Evolutionary conservation across 306 rosid species (phyloP).

Genomic region (Lotus japonicus): DNA sequence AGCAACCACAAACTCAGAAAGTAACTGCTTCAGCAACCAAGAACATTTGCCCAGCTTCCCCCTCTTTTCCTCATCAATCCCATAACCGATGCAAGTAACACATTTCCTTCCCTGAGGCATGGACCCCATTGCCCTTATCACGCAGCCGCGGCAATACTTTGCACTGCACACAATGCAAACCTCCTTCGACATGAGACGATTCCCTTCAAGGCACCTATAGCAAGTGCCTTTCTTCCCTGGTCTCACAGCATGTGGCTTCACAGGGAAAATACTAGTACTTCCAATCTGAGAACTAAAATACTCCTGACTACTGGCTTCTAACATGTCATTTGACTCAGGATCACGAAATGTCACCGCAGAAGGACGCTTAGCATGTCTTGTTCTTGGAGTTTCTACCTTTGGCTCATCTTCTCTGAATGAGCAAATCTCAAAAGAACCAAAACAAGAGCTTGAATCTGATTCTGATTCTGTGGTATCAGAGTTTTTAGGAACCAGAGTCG

Average conservation of each 20-base stretch:
- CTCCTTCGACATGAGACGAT: slow-evolving; percentile 54
- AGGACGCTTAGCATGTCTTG: slow-evolving; percentile 44
- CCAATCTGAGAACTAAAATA: slow-evolving; percentile 20
- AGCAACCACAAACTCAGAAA: slow-evolving; percentile 38
- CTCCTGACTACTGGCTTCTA: slow-evolving; percentile 12
- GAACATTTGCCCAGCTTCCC: slow-evolving; percentile 50
- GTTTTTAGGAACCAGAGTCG: neutral
- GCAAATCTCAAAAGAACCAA: slow-evolving; percentile 45
- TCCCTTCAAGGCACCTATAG: slow-evolving; percentile 57
- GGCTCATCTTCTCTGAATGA: slow-evolving; percentile 38
- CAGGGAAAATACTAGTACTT: slow-evolving; percentile 16
- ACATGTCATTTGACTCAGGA: slow-evolving; percentile 29
- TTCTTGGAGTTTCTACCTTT: neutral
- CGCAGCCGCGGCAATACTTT: slow-evolving; percentile 22
- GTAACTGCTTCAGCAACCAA: slow-evolving; percentile 48
- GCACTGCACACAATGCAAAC: slow-evolving; percentile 48
- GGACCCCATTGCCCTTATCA: slow-evolving; percentile 74
- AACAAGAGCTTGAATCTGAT: slow-evolving; percentile 37
- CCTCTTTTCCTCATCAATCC: slow-evolving; percentile 57
- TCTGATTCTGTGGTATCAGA: slow-evolving; percentile 45
- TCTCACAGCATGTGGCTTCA: slow-evolving; percentile 41
- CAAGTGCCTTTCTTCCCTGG: slow-evolving; percentile 65
- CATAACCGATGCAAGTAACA: slow-evolving; percentile 48
- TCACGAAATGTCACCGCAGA: slow-evolving; percentile 59
- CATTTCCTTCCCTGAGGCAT: slow-evolving; percentile 96